Conservation (phyloP, 106 monocot genomes). For the Platanthera guangdongensis region DNA sequence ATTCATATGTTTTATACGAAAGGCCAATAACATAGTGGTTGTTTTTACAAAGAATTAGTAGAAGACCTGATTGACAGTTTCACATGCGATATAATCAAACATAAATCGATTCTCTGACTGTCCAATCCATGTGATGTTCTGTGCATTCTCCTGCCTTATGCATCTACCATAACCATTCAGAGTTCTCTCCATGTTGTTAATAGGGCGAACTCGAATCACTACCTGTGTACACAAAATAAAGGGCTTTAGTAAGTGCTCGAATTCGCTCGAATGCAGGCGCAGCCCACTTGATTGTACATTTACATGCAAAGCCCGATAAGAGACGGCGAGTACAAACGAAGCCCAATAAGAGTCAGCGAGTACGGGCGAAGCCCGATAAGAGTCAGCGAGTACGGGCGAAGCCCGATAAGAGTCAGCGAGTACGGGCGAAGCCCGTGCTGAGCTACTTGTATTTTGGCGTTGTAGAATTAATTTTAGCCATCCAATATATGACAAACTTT, state of each 20-base stretch:
- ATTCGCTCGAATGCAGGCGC: background rate
- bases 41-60: background rate
- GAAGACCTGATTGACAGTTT: slow-evolving; percentile 74
- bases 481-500: too few relatives aligned
- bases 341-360: too few relatives aligned
- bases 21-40: background rate
- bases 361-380: too few relatives aligned
- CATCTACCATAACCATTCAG: slow-evolving; percentile 66
- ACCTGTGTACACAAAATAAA: slow-evolving; percentile 36
- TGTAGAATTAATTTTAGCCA: too few relatives aligned
- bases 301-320: too few relatives aligned
- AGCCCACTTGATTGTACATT: too few relatives aligned
- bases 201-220: slow-evolving; percentile 85
- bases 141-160: slow-evolving; percentile 77
- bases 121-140: slow-evolving; percentile 74
- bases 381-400: too few relatives aligned
- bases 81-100: slow-evolving; percentile 94
- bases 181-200: slow-evolving; percentile 49
- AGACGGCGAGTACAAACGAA: too few relatives aligned
- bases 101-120: slow-evolving; percentile 72
- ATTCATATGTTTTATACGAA: background rate
- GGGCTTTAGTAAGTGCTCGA: too few relatives aligned
- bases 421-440: too few relatives aligned
- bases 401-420: too few relatives aligned
- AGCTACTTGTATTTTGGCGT: too few relatives aligned